Conservation (phyloP, 441 rosid genomes). For the Jatropha multifida region DNA sequence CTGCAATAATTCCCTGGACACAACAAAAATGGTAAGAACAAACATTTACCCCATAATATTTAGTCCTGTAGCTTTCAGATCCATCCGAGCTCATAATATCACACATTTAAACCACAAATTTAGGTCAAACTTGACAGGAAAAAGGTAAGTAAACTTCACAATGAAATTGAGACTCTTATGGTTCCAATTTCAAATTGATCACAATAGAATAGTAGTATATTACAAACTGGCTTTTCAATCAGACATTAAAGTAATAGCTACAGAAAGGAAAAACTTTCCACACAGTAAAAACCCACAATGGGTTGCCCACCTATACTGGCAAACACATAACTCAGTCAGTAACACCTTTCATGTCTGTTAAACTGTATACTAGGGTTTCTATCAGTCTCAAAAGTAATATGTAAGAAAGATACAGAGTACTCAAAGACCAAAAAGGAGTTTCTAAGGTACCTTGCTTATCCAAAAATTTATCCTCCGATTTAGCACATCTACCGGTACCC, state of each 20-base stretch:
- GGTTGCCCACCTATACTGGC: background rate
- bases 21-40: slow-evolving; percentile 19
- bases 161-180: slow-evolving; percentile 1
- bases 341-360: background rate
- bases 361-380: background rate
- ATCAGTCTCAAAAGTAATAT: slow-evolving; percentile 9
- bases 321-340: background rate
- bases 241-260: slow-evolving; percentile 1
- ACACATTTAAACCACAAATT: background rate
- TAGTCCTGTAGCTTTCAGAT: slow-evolving; percentile 15
- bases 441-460: slow-evolving; percentile 75
- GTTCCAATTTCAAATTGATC: background rate
- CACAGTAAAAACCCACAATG: background rate
- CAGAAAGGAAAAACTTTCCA: background rate
- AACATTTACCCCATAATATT: slow-evolving; percentile 6
- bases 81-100: background rate
- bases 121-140: background rate
- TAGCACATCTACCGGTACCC: slow-evolving; percentile 70
- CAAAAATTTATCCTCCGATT: slow-evolving; percentile 80
- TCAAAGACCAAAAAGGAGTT: slow-evolving; percentile 10
- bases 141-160: background rate
- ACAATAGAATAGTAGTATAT: background rate
- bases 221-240: background rate
- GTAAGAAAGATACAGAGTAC: background rate
- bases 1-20: slow-evolving; percentile 73